Base-by-base conservation (phyloP, 2,329 filamentous ascomycete species). In the Dothideomycetes sp. region DNA sequence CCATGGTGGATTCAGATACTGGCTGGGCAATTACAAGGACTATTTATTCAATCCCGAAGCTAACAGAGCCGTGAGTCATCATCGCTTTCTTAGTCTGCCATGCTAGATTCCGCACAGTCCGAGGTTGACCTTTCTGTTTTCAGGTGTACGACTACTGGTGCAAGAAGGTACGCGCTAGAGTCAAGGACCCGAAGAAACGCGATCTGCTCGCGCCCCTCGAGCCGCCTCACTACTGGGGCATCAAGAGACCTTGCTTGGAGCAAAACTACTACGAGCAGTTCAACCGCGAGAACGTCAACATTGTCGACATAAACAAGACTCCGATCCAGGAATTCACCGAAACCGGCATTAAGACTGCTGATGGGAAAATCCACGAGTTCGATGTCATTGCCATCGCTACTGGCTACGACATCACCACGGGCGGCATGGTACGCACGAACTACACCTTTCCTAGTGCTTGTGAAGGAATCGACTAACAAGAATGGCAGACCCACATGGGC, bases 11-110 rank as follows among this genome's bases (percentile, higher is more conserved):
- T 77, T 77, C 55, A 58, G 59, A 1, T 73, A 63, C 53, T 75
- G 72, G 71, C 59, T 77, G 2, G 59, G 58, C 0, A 52, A 62
- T 2, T 79, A 77, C 58, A 68, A 68, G 38, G 75, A 80, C 40
- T 62, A 64, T 36, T 45, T 76, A 4, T 52, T 57, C 14, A 56
- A 63, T 19, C 31, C 54, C 0, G 60, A 69, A 11, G 69, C 69
- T 2, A 79, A 77, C 49, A 52, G 62, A n/a, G 62, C 66, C 38
- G 59, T 27, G 22, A 27, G 22, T 27, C 22, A 7, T 7, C 12
- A 7, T 27, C 22, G 12, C 22, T 12, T 27, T 64, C 12, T 27
- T 12, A 27, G 12, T 27, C 12, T 27, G 7, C 22, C 12, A 7
- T 27, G 7, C 12, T 27, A 7, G 12, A 7, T 12, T 7, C 12